phyloP scores from a whole-genome alignment of 345 rosid species.

The Populus pruinosa region DNA sequence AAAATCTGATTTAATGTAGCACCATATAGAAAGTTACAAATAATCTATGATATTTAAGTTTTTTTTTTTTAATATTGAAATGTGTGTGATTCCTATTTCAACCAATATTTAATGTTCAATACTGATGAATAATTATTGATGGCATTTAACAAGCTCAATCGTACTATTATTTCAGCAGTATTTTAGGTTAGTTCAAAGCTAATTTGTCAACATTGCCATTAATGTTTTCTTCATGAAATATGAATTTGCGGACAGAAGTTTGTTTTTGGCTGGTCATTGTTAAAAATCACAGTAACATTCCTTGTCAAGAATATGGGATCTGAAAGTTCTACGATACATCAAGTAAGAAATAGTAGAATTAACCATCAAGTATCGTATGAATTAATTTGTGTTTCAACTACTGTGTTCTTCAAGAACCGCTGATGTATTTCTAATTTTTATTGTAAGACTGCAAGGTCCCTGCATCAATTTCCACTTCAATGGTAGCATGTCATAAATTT shows the following conservation, averaged over 20 bases:
- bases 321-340: no score
- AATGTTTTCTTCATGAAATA: background rate
- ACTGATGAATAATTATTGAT: no score
- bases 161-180: background rate
- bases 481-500: background rate
- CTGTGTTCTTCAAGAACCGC: background rate
- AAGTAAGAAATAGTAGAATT: no score
- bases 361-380: background rate
- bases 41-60: background rate
- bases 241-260: background rate
- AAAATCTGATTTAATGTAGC: background rate
- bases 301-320: no score
- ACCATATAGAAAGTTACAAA: background rate
- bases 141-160: background rate
- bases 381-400: no score
- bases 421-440: background rate
- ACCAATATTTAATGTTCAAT: background rate
- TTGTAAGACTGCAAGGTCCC: background rate
- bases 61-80: background rate
- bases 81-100: background rate
- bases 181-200: background rate
- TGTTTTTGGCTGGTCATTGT: background rate
- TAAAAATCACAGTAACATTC: no score
- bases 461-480: background rate
- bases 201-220: background rate